phyloP scores from a whole-genome alignment of 106 monocot species.

The Iris macrosiphon region DNA sequence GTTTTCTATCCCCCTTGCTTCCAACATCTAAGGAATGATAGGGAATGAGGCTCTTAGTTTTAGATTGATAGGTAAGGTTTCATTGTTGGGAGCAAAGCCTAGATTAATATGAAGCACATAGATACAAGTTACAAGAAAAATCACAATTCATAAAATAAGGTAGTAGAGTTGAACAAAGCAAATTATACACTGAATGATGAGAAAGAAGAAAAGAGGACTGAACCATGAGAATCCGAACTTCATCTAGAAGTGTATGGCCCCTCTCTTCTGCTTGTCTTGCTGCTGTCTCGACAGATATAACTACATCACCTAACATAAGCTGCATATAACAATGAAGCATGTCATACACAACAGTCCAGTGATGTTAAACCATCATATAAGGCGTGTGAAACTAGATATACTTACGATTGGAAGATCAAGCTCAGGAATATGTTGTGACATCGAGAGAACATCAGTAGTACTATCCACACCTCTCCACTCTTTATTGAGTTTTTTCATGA shows the following conservation, averaged over 20 bases:
- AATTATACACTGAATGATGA: neutral
- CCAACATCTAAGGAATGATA: too few species aligned
- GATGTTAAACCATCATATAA: neutral
- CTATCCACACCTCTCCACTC: conserved; percentile 90
- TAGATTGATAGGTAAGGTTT: too few species aligned
- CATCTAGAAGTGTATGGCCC: conserved; percentile 85
- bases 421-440: conserved; percentile 85
- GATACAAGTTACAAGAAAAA: neutral
- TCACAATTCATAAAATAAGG: neutral
- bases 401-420: conserved; percentile 86
- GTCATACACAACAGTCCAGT: conserved; percentile 6
- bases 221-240: conserved; percentile 88
- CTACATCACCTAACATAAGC: conserved; percentile 85
- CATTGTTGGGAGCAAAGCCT: too few species aligned
- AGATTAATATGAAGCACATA: too few species aligned
- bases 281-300: conserved; percentile 95
- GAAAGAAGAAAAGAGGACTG: neutral
- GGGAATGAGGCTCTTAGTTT: too few species aligned
- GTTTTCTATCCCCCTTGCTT: too few species aligned
- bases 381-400: neutral
- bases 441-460: conserved; percentile 82
- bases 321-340: conserved; percentile 22
- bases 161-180: neutral
- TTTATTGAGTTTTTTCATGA: conserved; percentile 78
- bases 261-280: conserved; percentile 86